Evolutionary conservation across 225 moss, liverwort and hornwort genomes (phyloP), one percentile per base, ranked within the genome.

Genomic region (Rhytidiadelphus loreus): DNA sequence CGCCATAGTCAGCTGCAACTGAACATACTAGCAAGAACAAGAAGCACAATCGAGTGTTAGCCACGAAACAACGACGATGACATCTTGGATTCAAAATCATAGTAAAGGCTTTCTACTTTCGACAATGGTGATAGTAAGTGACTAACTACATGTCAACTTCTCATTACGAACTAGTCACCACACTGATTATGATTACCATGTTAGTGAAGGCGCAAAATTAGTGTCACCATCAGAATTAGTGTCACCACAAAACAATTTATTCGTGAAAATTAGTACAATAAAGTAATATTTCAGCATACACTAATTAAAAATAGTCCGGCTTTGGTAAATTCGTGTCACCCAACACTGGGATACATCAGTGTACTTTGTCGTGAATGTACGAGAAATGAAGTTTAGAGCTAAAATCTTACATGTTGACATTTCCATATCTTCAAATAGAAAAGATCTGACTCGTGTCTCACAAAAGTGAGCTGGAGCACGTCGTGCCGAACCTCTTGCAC

Each of bases 381-480:
- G 15, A 70, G 21, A 71, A 72, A 82, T 52, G 52, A 72, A 48
- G 62, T 61, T 50, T 32, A 32, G 52, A 61, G 75, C n/a, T n/a
- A 73, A 83, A 85, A n/a, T 81, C 96, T 93, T 91, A 96, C 96
- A 86, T 93, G 93, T 87, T 97, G 97, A 50, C 73, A 55, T 75
- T 93, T 94, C 95, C 94, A 97, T 58, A 97, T 90, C 88, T 90
- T 93, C 82, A 95, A 90, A 83, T 90, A 93, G 30, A 94, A 93
- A 76, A 92, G 85, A 86, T 95, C 94, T 69, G 94, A 84, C 60
- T 92, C 89, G 60, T 95, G 95, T 65, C 90, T 82, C 94, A 88
- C 89, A 95, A 86, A n/a, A 39, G 66, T 29, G 50, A 83, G 66
- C 64, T 66, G 83, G 17, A 52, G 65, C 77, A 95, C 43, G 58